These are phyloP conservation scores for Thalassiosira pacifica DNA, from an alignment of 352 stramenopile species.

Conservation along the genomic window DNA sequence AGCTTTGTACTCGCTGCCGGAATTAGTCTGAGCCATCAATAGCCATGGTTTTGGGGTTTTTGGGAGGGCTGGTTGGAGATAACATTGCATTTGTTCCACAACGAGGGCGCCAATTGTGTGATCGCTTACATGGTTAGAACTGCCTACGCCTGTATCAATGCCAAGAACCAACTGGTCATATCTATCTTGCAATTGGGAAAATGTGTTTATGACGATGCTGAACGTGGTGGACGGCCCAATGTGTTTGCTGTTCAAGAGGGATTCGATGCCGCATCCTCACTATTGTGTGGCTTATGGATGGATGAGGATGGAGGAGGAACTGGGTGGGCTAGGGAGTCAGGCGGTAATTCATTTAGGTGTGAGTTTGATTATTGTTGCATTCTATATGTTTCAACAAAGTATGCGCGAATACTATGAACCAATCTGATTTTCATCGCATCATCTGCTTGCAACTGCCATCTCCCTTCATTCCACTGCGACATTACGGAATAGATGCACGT, in stretches of 20 bases:
- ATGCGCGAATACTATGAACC: constrained; percentile 84
- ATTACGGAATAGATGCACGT: constrained; percentile 15
- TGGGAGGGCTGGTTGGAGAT: constrained; percentile 79
- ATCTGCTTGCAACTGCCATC: neutral
- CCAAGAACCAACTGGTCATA: constrained; percentile 80
- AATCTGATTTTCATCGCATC: neutral
- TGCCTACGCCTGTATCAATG: too few relatives aligned
- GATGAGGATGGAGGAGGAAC: constrained; percentile 63
- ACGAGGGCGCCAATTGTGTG: constrained; percentile 73
- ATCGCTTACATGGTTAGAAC: constrained; percentile 72
- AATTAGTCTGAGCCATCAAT: too few relatives aligned
- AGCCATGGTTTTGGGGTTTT: constrained; percentile 27
- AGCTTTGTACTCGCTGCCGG: too few relatives aligned
- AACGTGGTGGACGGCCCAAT: constrained; percentile 87
- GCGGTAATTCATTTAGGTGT: constrained; percentile 69
- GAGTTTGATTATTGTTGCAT: constrained; percentile 65
- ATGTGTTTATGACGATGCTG: constrained; percentile 85
- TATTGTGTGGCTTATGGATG: constrained; percentile 87
- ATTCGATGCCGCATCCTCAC: constrained; percentile 88
- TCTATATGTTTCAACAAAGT: too few relatives aligned
- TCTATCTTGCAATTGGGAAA: constrained; percentile 83
- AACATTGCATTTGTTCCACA: constrained; percentile 82
- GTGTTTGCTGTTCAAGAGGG: constrained; percentile 85
- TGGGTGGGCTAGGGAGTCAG: constrained; percentile 74
- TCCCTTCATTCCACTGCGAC: neutral